A percentile compares a stretch with the other conserved stretches of the same genome.
Evolutionary conservation across 106 monocot species (phyloP).

Genomic region (Allium sativum): DNA sequence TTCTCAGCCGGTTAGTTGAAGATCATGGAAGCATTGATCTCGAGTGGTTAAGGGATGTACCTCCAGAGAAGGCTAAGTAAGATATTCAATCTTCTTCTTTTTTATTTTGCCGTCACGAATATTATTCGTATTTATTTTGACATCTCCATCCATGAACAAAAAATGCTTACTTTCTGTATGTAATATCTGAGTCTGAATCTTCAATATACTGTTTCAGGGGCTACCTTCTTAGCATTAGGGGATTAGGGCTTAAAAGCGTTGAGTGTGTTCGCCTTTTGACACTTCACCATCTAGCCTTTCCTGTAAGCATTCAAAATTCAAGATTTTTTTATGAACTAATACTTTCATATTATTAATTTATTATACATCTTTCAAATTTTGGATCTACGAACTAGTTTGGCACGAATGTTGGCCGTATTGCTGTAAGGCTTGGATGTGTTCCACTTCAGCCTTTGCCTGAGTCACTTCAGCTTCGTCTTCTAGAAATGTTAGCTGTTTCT

Average conservation of each 20-base stretch:
- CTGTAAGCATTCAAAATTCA: slow-evolving; percentile 37
- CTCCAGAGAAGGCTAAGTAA: slow-evolving; percentile 27
- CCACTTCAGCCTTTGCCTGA: slow-evolving; percentile 90
- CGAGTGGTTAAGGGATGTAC: slow-evolving; percentile 21
- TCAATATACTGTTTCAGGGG: slow-evolving; percentile 34
- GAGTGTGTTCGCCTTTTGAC: slow-evolving; percentile 93
- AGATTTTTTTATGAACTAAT: not conserved
- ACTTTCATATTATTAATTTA: not conserved
- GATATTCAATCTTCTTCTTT: slow-evolving; percentile 1
- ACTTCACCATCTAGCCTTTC: slow-evolving; percentile 90
- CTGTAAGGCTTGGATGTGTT: slow-evolving; percentile 95
- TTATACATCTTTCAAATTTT: not conserved
- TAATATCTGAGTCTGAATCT: not conserved
- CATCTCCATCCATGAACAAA: not conserved
- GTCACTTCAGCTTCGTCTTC: slow-evolving; percentile 81
- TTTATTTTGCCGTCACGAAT: not conserved
- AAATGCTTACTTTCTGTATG: not conserved
- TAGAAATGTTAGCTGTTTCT: slow-evolving; percentile 53
- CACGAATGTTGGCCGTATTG: slow-evolving; percentile 86
- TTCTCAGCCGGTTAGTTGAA: slow-evolving; percentile 10
- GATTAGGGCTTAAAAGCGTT: slow-evolving; percentile 87
- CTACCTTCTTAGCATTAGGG: slow-evolving; percentile 75
- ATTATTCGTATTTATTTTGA: too few species aligned
- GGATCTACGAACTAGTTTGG: not conserved
- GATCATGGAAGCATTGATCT: slow-evolving; percentile 23